Base-by-base conservation (phyloP, 768 basidiomycete species). In the Grammothele lineata region DNA sequence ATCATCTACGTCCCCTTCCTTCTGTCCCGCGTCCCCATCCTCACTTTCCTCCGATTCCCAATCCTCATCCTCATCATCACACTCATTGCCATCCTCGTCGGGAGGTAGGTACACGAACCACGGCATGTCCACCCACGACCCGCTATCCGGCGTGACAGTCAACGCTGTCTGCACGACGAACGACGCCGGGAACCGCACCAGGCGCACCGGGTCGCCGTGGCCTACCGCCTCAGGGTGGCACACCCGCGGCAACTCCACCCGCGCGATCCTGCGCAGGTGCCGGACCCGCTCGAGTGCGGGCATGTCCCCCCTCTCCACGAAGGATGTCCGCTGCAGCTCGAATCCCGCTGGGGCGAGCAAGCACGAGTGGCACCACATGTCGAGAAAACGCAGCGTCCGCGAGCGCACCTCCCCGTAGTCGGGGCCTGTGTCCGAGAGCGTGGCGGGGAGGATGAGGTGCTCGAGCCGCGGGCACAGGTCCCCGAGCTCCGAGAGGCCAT, bases 391-490 rank as follows among this genome's bases (percentile, higher is more conserved):
- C 17, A 47, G 37, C 4, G 30, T 40, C 18, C 19, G 26, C 8
- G 44, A 30, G 25, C 12, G 17, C 37, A 26, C 6, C 7, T 11
- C 10, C 24, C n/a, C 4, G 11, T 24, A 14, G 25, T 25, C 18
- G 38, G 19, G 30, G 6, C 5, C 10, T 24, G 7, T 17, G 11
- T 9, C 6, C 32, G 15, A 11, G 32, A 33, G 42, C 42, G 11
- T n/a, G 12, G 35, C 8, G 9, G 42, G 32, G 30, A 40, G 17
- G 26, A 47, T 39, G 23, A 47, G 32, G 34, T 47, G 46, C 14
- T 40, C 46, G 24, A 47, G 39, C 18, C 38, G 23, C 10, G 46
- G 46, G 32, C 39, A 40, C 4, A 34, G 18, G 3, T 23, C 21
- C 4, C 27, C 7, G 21, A 47, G 8, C 17, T 10, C 10, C 14